A percentile compares a stretch with the other conserved stretches of the same genome.
phyloP scores from a whole-genome alignment of 352 stramenopile genomes.

The Thalassiosira livingstoniorum region DNA sequence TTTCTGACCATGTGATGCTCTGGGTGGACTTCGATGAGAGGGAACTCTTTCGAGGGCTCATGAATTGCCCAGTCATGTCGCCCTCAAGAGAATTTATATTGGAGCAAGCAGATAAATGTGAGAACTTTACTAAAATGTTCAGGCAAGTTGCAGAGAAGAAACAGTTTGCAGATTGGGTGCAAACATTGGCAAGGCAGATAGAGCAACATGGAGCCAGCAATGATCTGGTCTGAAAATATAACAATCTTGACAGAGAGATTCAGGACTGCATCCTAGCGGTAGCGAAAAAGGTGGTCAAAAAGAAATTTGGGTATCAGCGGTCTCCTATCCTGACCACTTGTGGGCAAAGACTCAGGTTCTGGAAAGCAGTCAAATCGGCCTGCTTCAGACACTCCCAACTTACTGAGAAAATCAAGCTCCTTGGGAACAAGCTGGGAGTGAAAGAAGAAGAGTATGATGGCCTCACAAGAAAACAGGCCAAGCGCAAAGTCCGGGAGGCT shows the following conservation, averaged over 20 bases:
- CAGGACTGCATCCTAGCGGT: neutral
- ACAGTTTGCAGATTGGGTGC: neutral
- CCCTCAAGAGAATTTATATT: neutral
- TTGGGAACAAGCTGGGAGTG: neutral
- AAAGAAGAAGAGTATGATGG: neutral
- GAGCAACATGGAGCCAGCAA: neutral
- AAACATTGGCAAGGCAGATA: neutral
- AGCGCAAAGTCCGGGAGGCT: neutral
- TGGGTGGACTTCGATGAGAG: slow-evolving; percentile 10
- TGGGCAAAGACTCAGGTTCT: neutral
- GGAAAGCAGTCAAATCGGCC: slow-evolving; percentile 8
- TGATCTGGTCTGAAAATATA: neutral
- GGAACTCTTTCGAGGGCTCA: neutral
- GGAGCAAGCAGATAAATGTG: slow-evolving; percentile 4
- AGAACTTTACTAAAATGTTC: slow-evolving; percentile 1
- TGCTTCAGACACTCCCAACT: neutral
- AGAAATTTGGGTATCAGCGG: slow-evolving; percentile 29
- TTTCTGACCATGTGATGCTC: slow-evolving; percentile 9
- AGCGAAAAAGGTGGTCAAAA: neutral
- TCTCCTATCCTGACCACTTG: neutral
- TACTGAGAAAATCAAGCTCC: neutral
- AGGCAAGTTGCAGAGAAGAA: neutral
- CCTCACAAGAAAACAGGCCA: neutral
- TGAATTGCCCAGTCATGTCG: neutral
- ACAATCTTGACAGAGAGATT: slow-evolving; percentile 7